These are phyloP conservation scores for Cadophora malorum DNA, from an alignment of 2,329 filamentous ascomycete species.

Conservation along the genomic window DNA sequence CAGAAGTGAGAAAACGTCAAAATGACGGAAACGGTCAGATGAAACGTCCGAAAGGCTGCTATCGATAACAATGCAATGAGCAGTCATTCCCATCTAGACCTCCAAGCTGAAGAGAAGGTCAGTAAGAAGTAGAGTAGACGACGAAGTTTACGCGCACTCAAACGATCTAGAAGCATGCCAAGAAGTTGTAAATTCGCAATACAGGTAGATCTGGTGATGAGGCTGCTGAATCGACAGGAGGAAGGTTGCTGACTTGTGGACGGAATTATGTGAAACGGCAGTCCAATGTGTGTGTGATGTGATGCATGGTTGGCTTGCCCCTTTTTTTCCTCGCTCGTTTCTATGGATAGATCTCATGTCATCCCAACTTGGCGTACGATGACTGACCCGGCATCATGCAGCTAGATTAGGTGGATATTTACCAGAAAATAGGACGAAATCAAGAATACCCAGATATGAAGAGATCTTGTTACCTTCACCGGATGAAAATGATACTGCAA, in stretches of 20 bases:
- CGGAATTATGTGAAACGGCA: slow-evolving; percentile 12
- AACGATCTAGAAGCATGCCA: slow-evolving; percentile 6
- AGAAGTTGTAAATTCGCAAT: neutral
- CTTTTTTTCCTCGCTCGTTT: neutral
- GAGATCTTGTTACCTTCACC: neutral
- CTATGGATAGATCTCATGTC: slow-evolving; percentile 17
- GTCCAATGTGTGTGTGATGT: slow-evolving; percentile 12
- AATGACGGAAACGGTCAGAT: neutral
- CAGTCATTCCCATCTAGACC: neutral
- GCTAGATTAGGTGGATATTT: neutral
- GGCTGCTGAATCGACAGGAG: neutral
- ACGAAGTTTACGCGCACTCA: slow-evolving; percentile 11
- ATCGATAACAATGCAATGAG: slow-evolving; percentile 5
- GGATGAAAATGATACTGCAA: neutral
- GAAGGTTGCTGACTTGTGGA: neutral
- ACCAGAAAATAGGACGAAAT: neutral
- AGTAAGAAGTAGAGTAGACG: slow-evolving; percentile 10
- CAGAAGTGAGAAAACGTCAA: slow-evolving; percentile 9
- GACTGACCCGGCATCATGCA: neutral
- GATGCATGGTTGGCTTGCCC: slow-evolving; percentile 18
- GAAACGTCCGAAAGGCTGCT: neutral
- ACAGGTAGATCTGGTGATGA: neutral
- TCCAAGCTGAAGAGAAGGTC: neutral
- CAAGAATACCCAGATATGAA: neutral
- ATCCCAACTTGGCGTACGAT: neutral